Evolutionary conservation across 129 eudicot genomes (phyloP), one percentile per base, ranked within the genome.

Genomic region (Flaveria sonorensis): DNA sequence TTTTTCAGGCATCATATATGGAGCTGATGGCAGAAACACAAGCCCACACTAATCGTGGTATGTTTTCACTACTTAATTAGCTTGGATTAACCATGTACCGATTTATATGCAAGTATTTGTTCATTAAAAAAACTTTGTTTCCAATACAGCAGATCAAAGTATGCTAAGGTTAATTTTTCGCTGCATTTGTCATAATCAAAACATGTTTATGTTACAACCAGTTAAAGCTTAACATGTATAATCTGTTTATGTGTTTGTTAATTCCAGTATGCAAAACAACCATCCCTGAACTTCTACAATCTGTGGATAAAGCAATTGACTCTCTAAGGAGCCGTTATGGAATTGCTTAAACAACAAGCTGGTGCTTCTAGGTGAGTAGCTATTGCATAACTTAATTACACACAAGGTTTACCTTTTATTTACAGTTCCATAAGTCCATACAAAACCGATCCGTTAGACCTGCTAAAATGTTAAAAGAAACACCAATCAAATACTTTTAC

Each of bases 21-120:
- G 90, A 90, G 79, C 77, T 93, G 74, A 85, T 87, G 10, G 82
- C 89, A 45, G 98, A 90, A 82, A 81, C 86, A 71, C 98, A 93
- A 78, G 87, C 86, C 82, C 88, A 70, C 82, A 78, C 87, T 66
- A 85, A 96, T 76, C 96, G 97, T 39, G 85, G 98, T 90, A 88
- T 77, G 85, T 74, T 67, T 73, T 57, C 82, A 46, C 6, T 6
- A 76, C 70, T 75, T 64, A 18, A 64, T 53, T 57, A 73, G 36
- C 11, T 10, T 13, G 70, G 55, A 64, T 72, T 51, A 50, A 62
- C 75, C 61, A 50, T 52, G 43, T 39, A 72, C 61, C 62, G n/a
- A 36, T 4, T 30, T 40, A 3, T 43, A 60, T 69, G 16, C 53
- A 77, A 53, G 46, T 53, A 21, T 53, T 10, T 46, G 36, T 28